A percentile compares a stretch with the other conserved stretches of the same genome.
Evolutionary conservation across 768 basidiomycete species (phyloP).

Genomic region (Mycena albidolilacea): DNA sequence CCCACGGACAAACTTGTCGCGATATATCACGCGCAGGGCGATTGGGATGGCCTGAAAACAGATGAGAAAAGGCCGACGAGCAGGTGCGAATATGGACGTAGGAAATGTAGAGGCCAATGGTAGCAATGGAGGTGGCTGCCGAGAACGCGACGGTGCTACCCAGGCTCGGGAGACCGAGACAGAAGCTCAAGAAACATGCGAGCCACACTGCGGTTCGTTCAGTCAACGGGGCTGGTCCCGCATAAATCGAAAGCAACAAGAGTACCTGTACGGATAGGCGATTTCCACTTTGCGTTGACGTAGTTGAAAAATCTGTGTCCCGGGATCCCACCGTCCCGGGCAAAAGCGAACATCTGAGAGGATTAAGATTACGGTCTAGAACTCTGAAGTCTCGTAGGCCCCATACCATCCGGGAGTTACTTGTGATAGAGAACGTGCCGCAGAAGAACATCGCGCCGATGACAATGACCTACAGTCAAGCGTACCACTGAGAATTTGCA

Average conservation of each 20-base stretch:
- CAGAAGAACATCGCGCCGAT: constrained; percentile 85
- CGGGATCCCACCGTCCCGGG: constrained; percentile 82
- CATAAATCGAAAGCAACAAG: neutral
- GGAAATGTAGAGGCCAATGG: constrained; percentile 83
- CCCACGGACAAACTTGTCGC: constrained; percentile 71
- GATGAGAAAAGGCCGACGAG: neutral
- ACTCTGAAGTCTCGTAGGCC: no score
- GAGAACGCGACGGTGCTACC: constrained; percentile 81
- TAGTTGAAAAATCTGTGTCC: constrained; percentile 77
- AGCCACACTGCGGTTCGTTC: constrained; percentile 72
- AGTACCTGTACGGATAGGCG: constrained; percentile 78
- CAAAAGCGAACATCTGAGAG: constrained; percentile 78
- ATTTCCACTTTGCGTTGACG: constrained; percentile 70
- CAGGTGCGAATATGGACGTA: constrained; percentile 62
- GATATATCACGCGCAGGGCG: constrained; percentile 74
- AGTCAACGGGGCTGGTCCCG: neutral
- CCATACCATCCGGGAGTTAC: constrained; percentile 77
- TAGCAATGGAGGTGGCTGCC: constrained; percentile 73
- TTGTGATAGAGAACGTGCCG: constrained; percentile 83
- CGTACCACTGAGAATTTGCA: neutral
- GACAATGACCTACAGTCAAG: constrained; percentile 65
- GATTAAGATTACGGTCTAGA: neutral
- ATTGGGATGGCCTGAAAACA: constrained; percentile 72
- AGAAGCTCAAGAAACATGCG: constrained; percentile 82
- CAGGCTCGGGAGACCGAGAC: constrained; percentile 80